Evolutionary conservation across 768 basidiomycete species (phyloP), one percentile per base, ranked within the genome.

Genomic region (Grammothele lineata): DNA sequence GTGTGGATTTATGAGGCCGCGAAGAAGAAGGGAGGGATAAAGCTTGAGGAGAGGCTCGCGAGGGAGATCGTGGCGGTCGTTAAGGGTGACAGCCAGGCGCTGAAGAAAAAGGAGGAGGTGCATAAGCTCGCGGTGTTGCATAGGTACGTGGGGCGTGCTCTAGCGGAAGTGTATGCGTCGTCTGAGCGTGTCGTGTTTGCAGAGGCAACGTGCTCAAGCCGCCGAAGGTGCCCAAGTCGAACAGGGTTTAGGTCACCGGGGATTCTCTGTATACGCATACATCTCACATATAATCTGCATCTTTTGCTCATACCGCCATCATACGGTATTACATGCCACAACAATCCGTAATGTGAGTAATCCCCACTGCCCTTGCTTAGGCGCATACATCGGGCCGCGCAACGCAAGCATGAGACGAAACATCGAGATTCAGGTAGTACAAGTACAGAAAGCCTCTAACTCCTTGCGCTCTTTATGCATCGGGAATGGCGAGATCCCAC

Each of bases 71-170:
- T 96, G 36, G 74, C 71, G 0, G 77, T 90, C 17, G 54, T 90
- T n/a, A 70, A 85, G 56, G 80, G 81, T 15, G 74, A 76, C 4
- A 79, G 78, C 36, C 61, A 70, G 15, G 47, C 44, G 22, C n/a
- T 89, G 48, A 73, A 71, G 40, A 75, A 75, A 63, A 85, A 90
- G 64, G 68, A 71, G 52, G 74, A 78, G 38, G 58, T 76, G 34
- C 91, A 92, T 59, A 77, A 70, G 55, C 57, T 77, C 45, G 92
- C 86, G 1, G 84, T 86, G 75, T 74, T 85, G 23, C 88, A 88
- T 62, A 81, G 87, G 88, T 87, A 45, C 49, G 85, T 70, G 22
- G 4, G 12, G 12, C 3, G 6, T 9, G 3, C n/a, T 86, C 75
- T 74, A 85, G 23, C 88, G 88, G 62, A 81, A 87, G 88, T 87